phyloP scores from a whole-genome alignment of 2,329 filamentous ascomycete genomes.

The Pseudocercospora ulei region DNA sequence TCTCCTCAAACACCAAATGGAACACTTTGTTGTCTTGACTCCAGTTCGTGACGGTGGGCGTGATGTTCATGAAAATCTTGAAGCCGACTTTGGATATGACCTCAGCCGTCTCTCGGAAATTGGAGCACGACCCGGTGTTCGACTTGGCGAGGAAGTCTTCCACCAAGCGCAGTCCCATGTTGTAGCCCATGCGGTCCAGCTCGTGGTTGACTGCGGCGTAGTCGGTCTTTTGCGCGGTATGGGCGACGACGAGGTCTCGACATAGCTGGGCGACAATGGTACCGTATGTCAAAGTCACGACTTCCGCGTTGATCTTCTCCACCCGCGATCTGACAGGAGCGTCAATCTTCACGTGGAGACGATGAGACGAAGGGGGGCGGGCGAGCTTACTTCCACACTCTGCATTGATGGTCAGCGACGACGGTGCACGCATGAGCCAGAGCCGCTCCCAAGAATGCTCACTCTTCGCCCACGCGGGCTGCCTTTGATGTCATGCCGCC shows the following conservation, averaged over 20 bases:
- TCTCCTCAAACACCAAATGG: slow-evolving; percentile 91
- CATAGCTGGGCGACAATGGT: slow-evolving; percentile 95
- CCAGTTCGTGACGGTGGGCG: slow-evolving; percentile 89
- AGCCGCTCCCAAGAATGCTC: slow-evolving; percentile 35
- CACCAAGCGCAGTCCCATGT: slow-evolving; percentile 89
- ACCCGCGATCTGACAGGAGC: slow-evolving; percentile 65
- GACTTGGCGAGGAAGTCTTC: slow-evolving; percentile 97
- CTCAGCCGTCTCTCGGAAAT: slow-evolving; percentile 92
- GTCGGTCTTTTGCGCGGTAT: slow-evolving; percentile 55
- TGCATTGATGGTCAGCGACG: slow-evolving; percentile 38
- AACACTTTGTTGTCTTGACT: slow-evolving; percentile 93
- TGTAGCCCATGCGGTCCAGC: slow-evolving; percentile 98
- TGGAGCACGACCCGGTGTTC: slow-evolving; percentile 76
- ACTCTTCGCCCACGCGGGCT: slow-evolving; percentile 65
- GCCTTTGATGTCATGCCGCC: slow-evolving; percentile 51
- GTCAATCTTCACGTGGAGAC: slow-evolving; percentile 1
- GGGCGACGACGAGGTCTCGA: slow-evolving; percentile 60
- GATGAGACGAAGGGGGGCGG: slow-evolving; percentile 1
- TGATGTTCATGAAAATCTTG: slow-evolving; percentile 97
- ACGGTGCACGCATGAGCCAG: no score
- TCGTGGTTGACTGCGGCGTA: slow-evolving; percentile 96
- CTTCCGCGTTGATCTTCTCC: slow-evolving; percentile 95
- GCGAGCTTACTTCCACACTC: slow-evolving; percentile 79
- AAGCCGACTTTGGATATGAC: slow-evolving; percentile 98
- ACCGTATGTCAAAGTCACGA: slow-evolving; percentile 94